Evolutionary conservation across 2,329 filamentous ascomycete species (phyloP), one percentile per base, ranked within the genome.

Genomic region (Colletotrichum echinochloae): DNA sequence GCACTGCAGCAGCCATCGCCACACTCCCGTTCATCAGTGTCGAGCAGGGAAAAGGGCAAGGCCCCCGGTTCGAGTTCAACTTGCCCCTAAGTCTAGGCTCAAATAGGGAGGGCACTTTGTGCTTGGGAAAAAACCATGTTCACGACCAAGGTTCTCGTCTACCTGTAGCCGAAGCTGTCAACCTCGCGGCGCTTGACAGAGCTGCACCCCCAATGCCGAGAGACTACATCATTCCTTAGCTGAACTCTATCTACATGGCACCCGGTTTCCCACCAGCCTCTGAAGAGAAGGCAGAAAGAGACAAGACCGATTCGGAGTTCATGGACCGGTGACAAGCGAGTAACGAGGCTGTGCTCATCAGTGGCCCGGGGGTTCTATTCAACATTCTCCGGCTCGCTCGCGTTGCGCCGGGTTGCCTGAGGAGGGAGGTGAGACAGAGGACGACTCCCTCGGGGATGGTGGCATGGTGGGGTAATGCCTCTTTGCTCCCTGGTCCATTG

Each of bases 381-480:
- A 54, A 37, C 49, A 44, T 63, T 33, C 18, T 60, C 7, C 20
- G 44, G 46, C 60, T 46, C 56, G 59, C 23, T 56, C 39, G 33
- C 55, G 39, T n/a, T n/a, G 49, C n/a, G 49, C 59, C 63, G 41
- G 23, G 49, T 26, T 55, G 37, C 16, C 60, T 35, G 64, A 28
- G 33, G 30, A 48, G 55, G 51, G n/a, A n/a, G n/a, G 66, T 55
- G 67, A 61, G 64, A 67, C 63, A 62, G 55, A 61, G 57, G 49
- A 33, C 37, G 65, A 12, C 59, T 68, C 52, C 48, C 54, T 70
- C 69, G 54, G 59, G 68, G 59, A 57, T 65, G 71, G 64, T 72
- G 70, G 71, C 63, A 74, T 73, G 46, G 72, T 75, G 72, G 74
- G 72, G 70, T 73, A 68, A 41, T 64, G 61, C 69, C 65, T 69